Conservation (phyloP, 768 basidiomycete genomes). For the Dioszegia crocea region DNA sequence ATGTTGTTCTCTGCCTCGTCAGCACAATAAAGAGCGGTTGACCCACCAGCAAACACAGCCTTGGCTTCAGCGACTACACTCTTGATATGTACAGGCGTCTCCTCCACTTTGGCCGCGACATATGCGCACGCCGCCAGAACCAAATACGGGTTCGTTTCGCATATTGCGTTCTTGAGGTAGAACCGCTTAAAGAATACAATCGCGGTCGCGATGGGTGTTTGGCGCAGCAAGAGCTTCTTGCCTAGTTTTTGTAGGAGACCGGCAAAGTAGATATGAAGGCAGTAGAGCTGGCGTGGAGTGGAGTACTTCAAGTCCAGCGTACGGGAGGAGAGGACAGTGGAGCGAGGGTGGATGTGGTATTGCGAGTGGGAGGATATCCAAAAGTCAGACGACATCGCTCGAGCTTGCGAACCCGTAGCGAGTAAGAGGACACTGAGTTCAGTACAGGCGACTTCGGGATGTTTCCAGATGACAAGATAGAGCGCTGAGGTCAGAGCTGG, state of each 20-base stretch:
- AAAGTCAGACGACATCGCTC: constrained; percentile 60
- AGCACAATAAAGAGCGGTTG: background rate
- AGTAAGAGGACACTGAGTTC: too few relatives aligned
- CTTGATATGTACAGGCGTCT: constrained; percentile 92
- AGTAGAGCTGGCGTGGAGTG: constrained; percentile 72
- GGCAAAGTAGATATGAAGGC: constrained; percentile 82
- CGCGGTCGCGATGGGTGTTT: constrained; percentile 87
- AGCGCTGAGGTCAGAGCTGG: too few relatives aligned
- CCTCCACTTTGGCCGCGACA: constrained; percentile 95
- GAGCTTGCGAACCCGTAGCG: too few relatives aligned
- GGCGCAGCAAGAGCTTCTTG: constrained; percentile 73
- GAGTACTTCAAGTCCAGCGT: constrained; percentile 73
- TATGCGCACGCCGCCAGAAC: constrained; percentile 92
- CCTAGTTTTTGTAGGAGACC: constrained; percentile 78
- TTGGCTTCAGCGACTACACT: constrained; percentile 80
- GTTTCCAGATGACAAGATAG: too few relatives aligned
- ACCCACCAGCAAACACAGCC: constrained; percentile 57
- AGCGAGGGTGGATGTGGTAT: constrained; percentile 84
- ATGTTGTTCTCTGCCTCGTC: constrained; percentile 58
- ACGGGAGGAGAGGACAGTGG: constrained; percentile 69
- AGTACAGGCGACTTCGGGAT: too few relatives aligned
- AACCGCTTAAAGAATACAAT: constrained; percentile 94
- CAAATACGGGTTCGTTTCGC: constrained; percentile 90
- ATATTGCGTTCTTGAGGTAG: constrained; percentile 90
- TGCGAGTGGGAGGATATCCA: constrained; percentile 90